These are phyloP conservation scores for Medicago lupulina DNA, from an alignment of 306 rosid genomes.

Conservation along the genomic window DNA sequence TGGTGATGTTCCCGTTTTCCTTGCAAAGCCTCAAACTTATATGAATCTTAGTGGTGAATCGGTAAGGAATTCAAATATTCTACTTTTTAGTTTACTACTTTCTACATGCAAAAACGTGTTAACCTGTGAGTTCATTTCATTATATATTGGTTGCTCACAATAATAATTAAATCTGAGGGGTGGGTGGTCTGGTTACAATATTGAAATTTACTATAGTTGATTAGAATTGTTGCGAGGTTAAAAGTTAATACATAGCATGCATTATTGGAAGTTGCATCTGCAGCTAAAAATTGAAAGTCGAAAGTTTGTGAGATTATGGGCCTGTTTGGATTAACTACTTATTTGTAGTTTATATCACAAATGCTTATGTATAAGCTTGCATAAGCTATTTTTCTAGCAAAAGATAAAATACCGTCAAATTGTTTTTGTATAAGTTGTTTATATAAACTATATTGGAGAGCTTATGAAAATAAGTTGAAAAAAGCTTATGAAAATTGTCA, in stretches of 20 bases:
- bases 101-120: background rate
- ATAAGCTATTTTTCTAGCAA: too few species aligned
- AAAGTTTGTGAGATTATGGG: background rate
- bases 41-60: conserved; percentile 98
- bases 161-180: conserved; percentile 12
- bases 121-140: conserved; percentile 22
- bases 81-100: conserved; percentile 9
- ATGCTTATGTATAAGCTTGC: too few species aligned
- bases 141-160: conserved; percentile 1
- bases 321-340: too few species aligned
- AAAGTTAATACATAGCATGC: background rate
- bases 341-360: too few species aligned
- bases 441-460: too few species aligned
- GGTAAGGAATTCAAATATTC: conserved; percentile 55
- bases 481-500: too few species aligned
- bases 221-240: background rate
- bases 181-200: conserved; percentile 3
- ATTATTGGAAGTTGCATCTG: conserved; percentile 5
- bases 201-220: conserved; percentile 10
- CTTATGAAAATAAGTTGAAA: too few species aligned
- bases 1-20: conserved; percentile 78
- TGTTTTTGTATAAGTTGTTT: too few species aligned
- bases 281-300: background rate
- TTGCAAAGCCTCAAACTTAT: conserved; percentile 97
- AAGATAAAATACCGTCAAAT: too few species aligned